Evolutionary conservation across 352 stramenopile genomes (phyloP).

Genomic region (Hyaloperonospora brassicae): DNA sequence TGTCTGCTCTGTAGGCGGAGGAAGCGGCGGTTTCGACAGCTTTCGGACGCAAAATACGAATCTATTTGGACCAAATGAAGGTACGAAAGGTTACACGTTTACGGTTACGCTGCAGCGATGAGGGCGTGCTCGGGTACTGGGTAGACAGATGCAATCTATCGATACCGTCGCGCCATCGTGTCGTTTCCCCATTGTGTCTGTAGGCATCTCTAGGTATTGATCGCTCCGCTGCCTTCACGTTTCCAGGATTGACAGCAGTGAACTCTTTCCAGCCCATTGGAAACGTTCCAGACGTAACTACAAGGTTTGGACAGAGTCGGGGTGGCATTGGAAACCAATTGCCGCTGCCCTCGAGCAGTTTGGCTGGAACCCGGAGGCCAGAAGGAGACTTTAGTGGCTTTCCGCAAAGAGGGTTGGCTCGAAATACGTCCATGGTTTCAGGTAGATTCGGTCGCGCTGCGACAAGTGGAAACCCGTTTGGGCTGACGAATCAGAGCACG

Average conservation of each 20-base stretch:
- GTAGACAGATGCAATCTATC: constrained; percentile 5
- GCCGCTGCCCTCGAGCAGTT: constrained; percentile 19
- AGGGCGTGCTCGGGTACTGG: constrained; percentile 5
- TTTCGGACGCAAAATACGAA: constrained; percentile 21
- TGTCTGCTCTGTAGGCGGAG: constrained; percentile 11
- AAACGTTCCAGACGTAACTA: constrained; percentile 9
- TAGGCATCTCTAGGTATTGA: constrained; percentile 23
- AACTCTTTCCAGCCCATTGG: constrained; percentile 29
- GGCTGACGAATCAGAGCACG: constrained; percentile 18
- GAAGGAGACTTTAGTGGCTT: constrained; percentile 13
- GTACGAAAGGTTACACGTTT: constrained; percentile 22
- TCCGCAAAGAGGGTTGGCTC: constrained; percentile 17
- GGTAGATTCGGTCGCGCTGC: constrained; percentile 12
- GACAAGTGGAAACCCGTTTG: constrained; percentile 19
- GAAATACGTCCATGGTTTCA: constrained; percentile 5
- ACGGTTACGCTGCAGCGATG: constrained; percentile 5
- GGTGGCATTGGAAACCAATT: constrained; percentile 20
- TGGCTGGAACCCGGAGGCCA: constrained; percentile 10
- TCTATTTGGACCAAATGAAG: constrained; percentile 36
- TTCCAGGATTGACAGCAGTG: constrained; percentile 20
- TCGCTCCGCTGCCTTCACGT: constrained; percentile 23
- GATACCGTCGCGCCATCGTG: background rate
- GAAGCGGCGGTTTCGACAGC: constrained; percentile 16
- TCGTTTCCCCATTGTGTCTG: constrained; percentile 9
- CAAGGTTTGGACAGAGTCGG: constrained; percentile 33